These are phyloP conservation scores for Phytopythium aichiense DNA, from an alignment of 352 stramenopile genomes.

Conservation along the genomic window DNA sequence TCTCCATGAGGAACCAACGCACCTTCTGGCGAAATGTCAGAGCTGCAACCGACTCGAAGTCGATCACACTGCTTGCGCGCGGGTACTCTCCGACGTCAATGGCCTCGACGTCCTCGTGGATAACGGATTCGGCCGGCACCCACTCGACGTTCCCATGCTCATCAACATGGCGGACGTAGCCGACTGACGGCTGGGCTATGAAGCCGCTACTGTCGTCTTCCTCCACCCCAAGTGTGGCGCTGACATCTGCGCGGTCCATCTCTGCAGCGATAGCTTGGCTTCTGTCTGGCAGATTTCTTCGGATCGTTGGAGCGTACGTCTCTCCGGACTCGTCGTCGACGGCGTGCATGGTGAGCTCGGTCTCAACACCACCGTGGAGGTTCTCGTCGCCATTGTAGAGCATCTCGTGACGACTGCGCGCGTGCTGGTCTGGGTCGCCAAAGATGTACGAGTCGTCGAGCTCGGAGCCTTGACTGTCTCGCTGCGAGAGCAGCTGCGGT, in stretches of 20 bases:
- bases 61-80: constrained; percentile 61
- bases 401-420: constrained; percentile 3
- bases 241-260: constrained; percentile 10
- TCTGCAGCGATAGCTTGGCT: constrained; percentile 8
- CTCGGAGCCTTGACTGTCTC: constrained; percentile 3
- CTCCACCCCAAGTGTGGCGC: not conserved
- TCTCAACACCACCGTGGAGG: constrained; percentile 40
- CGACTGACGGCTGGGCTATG: constrained; percentile 65
- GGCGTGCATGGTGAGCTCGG: constrained; percentile 60
- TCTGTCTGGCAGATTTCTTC: constrained; percentile 31
- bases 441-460: constrained; percentile 39
- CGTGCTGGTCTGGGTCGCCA: constrained; percentile 13
- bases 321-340: constrained; percentile 27
- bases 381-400: constrained; percentile 6
- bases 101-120: constrained; percentile 40
- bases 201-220: constrained; percentile 22
- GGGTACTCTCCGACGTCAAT: constrained; percentile 79
- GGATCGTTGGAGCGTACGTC: constrained; percentile 46
- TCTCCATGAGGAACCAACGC: constrained; percentile 72
- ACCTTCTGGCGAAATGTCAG: constrained; percentile 72
- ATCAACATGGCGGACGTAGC: constrained; percentile 74
- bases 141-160: constrained; percentile 64
- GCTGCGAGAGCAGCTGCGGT: constrained; percentile 10
- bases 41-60: constrained; percentile 72
- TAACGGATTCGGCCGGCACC: constrained; percentile 63